A percentile compares a stretch with the other conserved stretches of the same genome.
These are phyloP conservation scores for Candida cerambycidarum DNA, from an alignment of 805 yeast genomes.

Conservation along the genomic window DNA sequence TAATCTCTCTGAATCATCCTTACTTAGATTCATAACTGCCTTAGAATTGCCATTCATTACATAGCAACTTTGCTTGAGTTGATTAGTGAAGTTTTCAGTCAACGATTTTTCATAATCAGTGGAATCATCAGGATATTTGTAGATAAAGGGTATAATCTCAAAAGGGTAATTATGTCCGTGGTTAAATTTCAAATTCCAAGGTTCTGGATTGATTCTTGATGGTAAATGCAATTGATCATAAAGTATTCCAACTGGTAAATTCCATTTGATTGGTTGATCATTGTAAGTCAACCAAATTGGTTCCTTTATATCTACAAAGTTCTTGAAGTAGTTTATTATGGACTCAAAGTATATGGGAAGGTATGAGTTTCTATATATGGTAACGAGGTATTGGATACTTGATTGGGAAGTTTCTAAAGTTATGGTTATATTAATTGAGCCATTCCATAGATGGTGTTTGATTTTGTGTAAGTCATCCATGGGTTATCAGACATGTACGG, in stretches of 20 bases:
- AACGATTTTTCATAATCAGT: conserved; percentile 31
- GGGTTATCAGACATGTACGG: too few relatives aligned
- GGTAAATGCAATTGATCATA: conserved; percentile 53
- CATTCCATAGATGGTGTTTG: conserved; percentile 52
- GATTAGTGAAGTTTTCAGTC: conserved; percentile 66
- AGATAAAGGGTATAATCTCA: conserved; percentile 29
- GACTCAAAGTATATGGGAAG: conserved; percentile 43
- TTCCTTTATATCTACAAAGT: conserved; percentile 19
- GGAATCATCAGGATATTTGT: conserved; percentile 12
- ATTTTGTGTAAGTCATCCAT: conserved; percentile 15
- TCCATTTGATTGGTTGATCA: conserved; percentile 69
- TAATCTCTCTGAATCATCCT: conserved; percentile 53
- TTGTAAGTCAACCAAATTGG: conserved; percentile 68
- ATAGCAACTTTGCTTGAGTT: conserved; percentile 77
- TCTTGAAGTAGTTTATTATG: conserved; percentile 39
- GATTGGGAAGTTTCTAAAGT: neutral
- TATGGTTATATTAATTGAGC: conserved; percentile 42
- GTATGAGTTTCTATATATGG: conserved; percentile 48
- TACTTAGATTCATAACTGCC: conserved; percentile 74
- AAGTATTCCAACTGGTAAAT: conserved; percentile 69
- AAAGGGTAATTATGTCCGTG: conserved; percentile 27
- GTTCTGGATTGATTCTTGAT: conserved; percentile 1
- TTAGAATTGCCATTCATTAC: conserved; percentile 77
- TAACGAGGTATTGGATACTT: conserved; percentile 2
- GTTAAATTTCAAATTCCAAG: conserved; percentile 32